Evolutionary conservation across 2,329 filamentous ascomycete genomes (phyloP).

Genomic region (Diplocarpon mali): DNA sequence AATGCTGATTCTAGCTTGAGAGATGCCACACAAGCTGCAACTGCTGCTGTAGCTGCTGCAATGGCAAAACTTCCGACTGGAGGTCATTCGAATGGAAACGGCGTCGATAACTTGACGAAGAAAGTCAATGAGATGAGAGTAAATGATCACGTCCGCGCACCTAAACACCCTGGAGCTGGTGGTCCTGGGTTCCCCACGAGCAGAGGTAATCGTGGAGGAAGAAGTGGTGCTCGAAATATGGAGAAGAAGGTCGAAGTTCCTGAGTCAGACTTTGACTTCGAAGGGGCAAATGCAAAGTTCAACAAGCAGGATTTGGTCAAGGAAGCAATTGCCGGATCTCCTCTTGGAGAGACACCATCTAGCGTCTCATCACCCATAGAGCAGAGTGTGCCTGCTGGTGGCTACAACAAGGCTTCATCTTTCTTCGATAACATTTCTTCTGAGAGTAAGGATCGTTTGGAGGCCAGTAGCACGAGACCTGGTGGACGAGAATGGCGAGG

Average conservation of each 20-base stretch:
- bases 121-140: constrained; percentile 70
- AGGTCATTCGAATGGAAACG: constrained; percentile 28
- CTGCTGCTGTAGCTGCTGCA: constrained; percentile 67
- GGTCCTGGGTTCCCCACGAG: constrained; percentile 28
- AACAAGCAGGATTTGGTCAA: constrained; percentile 78
- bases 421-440: constrained; percentile 99
- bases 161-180: constrained; percentile 34
- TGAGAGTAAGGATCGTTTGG: constrained; percentile 79
- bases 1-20: constrained; percentile 35
- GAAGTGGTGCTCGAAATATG: constrained; percentile 28
- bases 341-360: constrained; percentile 40
- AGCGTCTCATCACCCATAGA: constrained; percentile 30
- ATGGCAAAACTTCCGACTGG: constrained; percentile 56
- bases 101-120: constrained; percentile 60
- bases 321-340: constrained; percentile 76
- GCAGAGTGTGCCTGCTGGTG: constrained; percentile 37
- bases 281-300: constrained; percentile 75
- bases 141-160: constrained; percentile 43
- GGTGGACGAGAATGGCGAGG: constrained; percentile 80
- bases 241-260: constrained; percentile 76
- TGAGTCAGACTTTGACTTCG: constrained; percentile 86
- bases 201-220: constrained; percentile 33
- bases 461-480: constrained; percentile 54
- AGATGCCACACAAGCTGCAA: constrained; percentile 63
- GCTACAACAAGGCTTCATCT: constrained; percentile 79